Base-by-base conservation (phyloP, 768 basidiomycete species). In the Hortiboletus campestris region DNA sequence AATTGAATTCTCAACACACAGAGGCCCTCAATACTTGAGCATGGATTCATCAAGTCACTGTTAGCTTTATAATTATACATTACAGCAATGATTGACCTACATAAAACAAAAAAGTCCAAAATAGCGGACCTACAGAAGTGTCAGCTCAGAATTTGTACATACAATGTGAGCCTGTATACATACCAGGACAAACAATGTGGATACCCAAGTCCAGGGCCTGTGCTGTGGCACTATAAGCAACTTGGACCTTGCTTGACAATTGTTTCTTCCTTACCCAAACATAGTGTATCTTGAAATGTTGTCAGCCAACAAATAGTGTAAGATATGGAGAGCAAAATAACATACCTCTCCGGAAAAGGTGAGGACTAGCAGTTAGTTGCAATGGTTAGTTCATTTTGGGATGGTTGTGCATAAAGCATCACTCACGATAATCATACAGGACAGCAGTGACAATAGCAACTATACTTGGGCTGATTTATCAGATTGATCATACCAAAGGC, bases 101-200 rank as follows among this genome's bases (percentile, higher is more conserved):
- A 60, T 25, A 16, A 19, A 25, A 17, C 38, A 32, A 46, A 2
- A 53, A 31, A 60, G 47, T 17, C 59, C 56, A 12, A 31, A 1
- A 44, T 50, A 60, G 4, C 49, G 59, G 8, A 54, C 48, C 59
- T 60, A 16, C 0, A 12, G 6, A 11, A 8, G 9, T 1, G 6
- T 41, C 7, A 49, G n/a, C n/a, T 22, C 9, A 4, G 6, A 20
- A 20, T n/a, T n/a, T n/a, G n/a, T 0, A 36, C 2, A 6, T 29
- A 12, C 2, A 8, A 25, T 35, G 4, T 4, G 7, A 25, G 12
- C 1, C 1, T 14, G n/a, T 6, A 16, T 19, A 25, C 43, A 1
- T 2, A 61, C 60, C 4, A 61, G n/a, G 12, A 61, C 3, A 42
- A 61, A 61, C 0, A 61, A 7, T 11, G 51, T 38, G 2, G 60